These are phyloP conservation scores for Fomitiporia mediterranea DNA, from an alignment of 1,284 basidiomycete species.

Conservation along the genomic window DNA sequence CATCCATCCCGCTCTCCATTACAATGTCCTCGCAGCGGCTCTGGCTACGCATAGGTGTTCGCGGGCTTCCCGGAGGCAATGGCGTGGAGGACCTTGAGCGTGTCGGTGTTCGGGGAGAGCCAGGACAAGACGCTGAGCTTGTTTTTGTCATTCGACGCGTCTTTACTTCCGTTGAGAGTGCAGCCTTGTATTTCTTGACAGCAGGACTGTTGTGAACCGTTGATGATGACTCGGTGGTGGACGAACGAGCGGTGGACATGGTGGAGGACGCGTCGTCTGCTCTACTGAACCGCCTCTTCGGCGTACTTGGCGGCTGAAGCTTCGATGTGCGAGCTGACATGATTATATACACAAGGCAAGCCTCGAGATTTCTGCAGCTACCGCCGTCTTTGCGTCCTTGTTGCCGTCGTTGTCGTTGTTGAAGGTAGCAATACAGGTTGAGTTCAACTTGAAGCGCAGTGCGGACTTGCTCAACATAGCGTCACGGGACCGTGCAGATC, in stretches of 20 bases:
- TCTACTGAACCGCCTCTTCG: background rate
- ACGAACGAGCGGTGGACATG: background rate
- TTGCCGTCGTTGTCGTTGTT: background rate
- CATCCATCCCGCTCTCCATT: constrained; percentile 61
- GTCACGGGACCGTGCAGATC: background rate
- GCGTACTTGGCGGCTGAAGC: background rate
- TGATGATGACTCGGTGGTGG: background rate
- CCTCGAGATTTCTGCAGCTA: background rate
- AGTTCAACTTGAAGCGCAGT: background rate
- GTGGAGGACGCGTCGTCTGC: background rate
- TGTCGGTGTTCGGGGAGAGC: constrained; percentile 11
- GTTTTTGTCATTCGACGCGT: constrained; percentile 32
- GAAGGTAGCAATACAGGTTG: background rate
- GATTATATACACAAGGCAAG: background rate
- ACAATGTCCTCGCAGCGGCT: constrained; percentile 43
- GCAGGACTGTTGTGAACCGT: constrained; percentile 1
- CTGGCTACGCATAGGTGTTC: constrained; percentile 20
- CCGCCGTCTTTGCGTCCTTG: too few relatives aligned
- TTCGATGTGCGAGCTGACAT: background rate
- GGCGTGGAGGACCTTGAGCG: constrained; percentile 35
- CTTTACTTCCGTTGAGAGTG: constrained; percentile 56
- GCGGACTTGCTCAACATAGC: background rate
- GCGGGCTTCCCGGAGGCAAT: constrained; percentile 35
- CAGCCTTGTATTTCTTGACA: constrained; percentile 20
- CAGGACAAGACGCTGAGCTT: constrained; percentile 29